Percentiles rank a stretch among this genome's conserved stretches.
These are phyloP conservation scores for Plicaturopsis crispa DNA, from an alignment of 768 basidiomycete genomes.

Conservation along the genomic window DNA sequence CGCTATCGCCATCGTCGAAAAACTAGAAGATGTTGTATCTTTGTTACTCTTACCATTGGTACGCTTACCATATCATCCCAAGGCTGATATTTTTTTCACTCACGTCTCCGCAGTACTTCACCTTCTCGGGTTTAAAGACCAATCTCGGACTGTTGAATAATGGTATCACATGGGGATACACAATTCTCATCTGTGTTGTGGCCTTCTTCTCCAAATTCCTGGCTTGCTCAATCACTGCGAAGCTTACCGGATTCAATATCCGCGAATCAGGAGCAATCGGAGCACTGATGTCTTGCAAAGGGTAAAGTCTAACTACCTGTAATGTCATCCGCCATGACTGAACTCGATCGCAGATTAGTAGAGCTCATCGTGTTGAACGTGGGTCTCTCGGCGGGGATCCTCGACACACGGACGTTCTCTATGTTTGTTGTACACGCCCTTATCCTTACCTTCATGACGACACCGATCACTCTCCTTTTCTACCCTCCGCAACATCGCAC, in stretches of 20 bases:
- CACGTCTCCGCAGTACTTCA: constrained; percentile 55
- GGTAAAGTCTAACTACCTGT: constrained; percentile 33
- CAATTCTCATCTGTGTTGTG: constrained; percentile 62
- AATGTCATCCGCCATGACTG: neutral
- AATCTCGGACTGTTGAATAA: constrained; percentile 71
- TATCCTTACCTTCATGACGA: constrained; percentile 76
- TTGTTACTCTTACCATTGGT: constrained; percentile 75
- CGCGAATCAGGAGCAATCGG: constrained; percentile 84
- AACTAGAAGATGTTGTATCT: constrained; percentile 80
- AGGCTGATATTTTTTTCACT: constrained; percentile 9
- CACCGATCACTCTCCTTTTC: constrained; percentile 70
- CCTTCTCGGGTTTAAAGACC: constrained; percentile 71
- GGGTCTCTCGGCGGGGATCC: constrained; percentile 61
- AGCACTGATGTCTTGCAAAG: constrained; percentile 86
- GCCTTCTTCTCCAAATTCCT: constrained; percentile 79
- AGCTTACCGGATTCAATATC: constrained; percentile 52
- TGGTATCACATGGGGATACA: constrained; percentile 79
- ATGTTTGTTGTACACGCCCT: constrained; percentile 85
- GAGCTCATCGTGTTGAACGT: constrained; percentile 92
- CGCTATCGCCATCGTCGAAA: constrained; percentile 74
- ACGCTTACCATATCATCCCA: constrained; percentile 16
- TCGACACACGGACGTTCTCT: constrained; percentile 65
- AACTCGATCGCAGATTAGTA: constrained; percentile 40
- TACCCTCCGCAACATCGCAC: constrained; percentile 62
- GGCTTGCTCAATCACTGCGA: constrained; percentile 57